These are phyloP conservation scores for Rhodotorula sp. DNA, from an alignment of 1,284 basidiomycete genomes.

Conservation along the genomic window DNA sequence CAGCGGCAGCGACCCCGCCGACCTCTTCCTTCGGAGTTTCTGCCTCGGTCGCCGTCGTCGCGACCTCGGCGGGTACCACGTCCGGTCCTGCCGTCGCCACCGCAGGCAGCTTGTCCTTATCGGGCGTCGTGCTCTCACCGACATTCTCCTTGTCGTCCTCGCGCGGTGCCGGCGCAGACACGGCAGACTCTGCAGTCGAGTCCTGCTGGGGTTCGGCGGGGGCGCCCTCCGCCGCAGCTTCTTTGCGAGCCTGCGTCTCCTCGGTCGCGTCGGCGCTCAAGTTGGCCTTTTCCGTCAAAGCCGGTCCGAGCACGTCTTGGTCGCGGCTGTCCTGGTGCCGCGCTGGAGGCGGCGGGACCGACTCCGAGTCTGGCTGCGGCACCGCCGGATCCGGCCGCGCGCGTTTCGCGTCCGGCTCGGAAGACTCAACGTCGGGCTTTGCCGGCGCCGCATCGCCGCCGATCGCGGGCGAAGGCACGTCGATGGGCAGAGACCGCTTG, in stretches of 20 bases:
- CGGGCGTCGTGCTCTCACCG: not conserved
- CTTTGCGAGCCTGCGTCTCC: not conserved
- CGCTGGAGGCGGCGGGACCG: not conserved
- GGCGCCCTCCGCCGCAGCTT: not conserved
- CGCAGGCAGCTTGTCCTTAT: not conserved
- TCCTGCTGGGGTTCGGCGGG: not conserved
- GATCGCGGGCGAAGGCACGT: not conserved
- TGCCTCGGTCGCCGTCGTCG: not conserved
- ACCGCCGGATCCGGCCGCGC: not conserved
- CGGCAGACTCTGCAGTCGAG: not conserved
- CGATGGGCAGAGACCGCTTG: conserved; percentile 19
- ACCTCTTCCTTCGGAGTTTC: no score
- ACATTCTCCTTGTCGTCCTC: not conserved
- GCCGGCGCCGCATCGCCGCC: not conserved
- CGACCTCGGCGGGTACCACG: not conserved
- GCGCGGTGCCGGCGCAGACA: not conserved
- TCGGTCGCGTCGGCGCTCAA: not conserved
- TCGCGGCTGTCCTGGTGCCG: no score
- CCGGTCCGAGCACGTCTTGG: not conserved
- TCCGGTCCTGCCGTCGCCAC: not conserved
- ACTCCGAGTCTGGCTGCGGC: not conserved
- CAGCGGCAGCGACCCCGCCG: no score
- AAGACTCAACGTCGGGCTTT: not conserved
- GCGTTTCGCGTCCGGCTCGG: conserved; percentile 22
- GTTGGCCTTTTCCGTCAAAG: not conserved